Evolutionary conservation across 352 stramenopile species (phyloP).

Genomic region (Globisporangium splendens): DNA sequence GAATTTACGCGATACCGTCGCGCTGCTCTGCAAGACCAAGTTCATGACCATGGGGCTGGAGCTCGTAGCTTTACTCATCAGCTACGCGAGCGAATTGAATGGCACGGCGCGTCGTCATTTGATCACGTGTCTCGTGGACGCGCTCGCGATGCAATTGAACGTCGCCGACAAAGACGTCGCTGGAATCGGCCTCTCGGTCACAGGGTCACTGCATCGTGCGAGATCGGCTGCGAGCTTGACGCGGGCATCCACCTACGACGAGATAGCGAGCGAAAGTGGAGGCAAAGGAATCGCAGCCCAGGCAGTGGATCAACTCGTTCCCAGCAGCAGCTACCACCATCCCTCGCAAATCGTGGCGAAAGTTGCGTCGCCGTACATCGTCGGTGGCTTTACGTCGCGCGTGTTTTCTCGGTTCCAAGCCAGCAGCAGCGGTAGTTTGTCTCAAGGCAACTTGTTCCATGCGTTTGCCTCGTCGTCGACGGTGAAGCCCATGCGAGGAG

Average conservation of each 20-base stretch:
- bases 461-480: slow-evolving; percentile 34
- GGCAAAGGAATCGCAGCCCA: neutral
- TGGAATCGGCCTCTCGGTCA: neutral
- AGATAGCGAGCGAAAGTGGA: neutral
- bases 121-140: slow-evolving; percentile 58
- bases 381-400: slow-evolving; percentile 55
- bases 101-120: slow-evolving; percentile 43
- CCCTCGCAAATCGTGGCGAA: slow-evolving; percentile 2
- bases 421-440: slow-evolving; percentile 15
- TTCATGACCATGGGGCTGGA: slow-evolving; percentile 77
- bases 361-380: slow-evolving; percentile 21
- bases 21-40: slow-evolving; percentile 54
- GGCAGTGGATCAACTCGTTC: too few species aligned
- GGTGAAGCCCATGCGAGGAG: slow-evolving; percentile 1
- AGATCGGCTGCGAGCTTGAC: slow-evolving; percentile 3
- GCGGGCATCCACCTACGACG: slow-evolving; percentile 12
- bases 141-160: slow-evolving; percentile 42
- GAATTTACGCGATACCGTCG: slow-evolving; percentile 28
- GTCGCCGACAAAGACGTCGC: slow-evolving; percentile 62
- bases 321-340: too few species aligned
- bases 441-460: slow-evolving; percentile 57
- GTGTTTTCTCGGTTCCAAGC: slow-evolving; percentile 68
- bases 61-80: slow-evolving; percentile 62
- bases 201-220: slow-evolving; percentile 3
- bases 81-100: slow-evolving; percentile 50